Evolutionary conservation across 257 asterid species (phyloP), one percentile per base, ranked within the genome.

Genomic region (Anisodus acutangulus): DNA sequence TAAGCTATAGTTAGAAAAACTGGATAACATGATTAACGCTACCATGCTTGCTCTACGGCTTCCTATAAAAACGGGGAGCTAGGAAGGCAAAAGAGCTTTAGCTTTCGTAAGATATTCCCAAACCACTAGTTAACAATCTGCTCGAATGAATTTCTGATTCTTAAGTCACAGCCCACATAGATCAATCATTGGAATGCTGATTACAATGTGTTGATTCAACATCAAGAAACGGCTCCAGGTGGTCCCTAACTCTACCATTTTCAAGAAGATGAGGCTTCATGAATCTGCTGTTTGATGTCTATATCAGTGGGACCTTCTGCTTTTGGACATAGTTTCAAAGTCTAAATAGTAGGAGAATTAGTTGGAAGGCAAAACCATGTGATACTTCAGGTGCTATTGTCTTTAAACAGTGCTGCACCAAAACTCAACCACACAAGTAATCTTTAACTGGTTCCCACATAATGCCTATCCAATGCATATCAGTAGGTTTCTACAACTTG

Each of bases 401-500:
- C 59, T 19, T 26, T 41, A 59, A 69, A 59, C 31, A 63, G 72
- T 54, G 69, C 74, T 70, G 39, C 82, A 68, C 26, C 3, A 68
- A 68, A 68, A 68, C 53, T 69, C 7, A 59, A 39, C 6, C 93
- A 89, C 0, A 12, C 85, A 55, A 71, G 39, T 72, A n/a, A 9
- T 72, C 80, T 47, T 39, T 54, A 37, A 0, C 57, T 19, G 13
- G 79, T 60, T 17, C 37, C 70, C 83, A 39, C 83, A 76, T 0
- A 70, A 70, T 19, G 6, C 6, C 41, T 15, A 16, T 72, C 45
- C 59, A 72, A 15, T 72, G 80, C 80, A 47, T 22, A 72, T 72
- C 41, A 10, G 19, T 72, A 72, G 80, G 80, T 10, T 19, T 47
- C 41, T 47, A 72, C 11, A 47, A 74, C 80, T 74, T 49, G 19